phyloP scores from a whole-genome alignment of 768 basidiomycete species.

The Boletus rubescentipes region DNA sequence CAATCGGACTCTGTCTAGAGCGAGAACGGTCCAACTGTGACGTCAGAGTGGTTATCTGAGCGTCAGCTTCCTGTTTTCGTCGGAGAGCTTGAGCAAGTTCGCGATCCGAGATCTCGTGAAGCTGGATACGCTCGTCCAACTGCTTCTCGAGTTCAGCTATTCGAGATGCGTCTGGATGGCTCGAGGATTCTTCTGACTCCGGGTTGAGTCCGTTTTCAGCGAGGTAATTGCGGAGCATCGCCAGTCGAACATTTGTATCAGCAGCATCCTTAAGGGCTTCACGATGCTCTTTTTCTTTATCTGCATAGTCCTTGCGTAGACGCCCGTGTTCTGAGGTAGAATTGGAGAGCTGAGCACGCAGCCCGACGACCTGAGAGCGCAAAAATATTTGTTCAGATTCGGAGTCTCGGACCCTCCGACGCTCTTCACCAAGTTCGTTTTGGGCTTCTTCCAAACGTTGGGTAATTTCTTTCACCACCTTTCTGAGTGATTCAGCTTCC shows the following conservation, averaged over 20 bases:
- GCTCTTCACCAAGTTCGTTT: constrained; percentile 63
- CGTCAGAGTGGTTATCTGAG: constrained; percentile 61
- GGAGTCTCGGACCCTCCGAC: constrained; percentile 57
- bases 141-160: constrained; percentile 76
- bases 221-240: constrained; percentile 81
- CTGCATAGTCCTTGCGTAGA: constrained; percentile 64
- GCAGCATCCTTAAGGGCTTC: constrained; percentile 65
- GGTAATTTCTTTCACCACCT: constrained; percentile 76
- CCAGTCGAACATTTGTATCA: constrained; percentile 70
- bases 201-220: constrained; percentile 83
- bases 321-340: constrained; percentile 68
- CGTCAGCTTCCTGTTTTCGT: constrained; percentile 73
- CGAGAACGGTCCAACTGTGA: constrained; percentile 66
- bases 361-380: constrained; percentile 68
- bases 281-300: constrained; percentile 61
- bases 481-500: constrained; percentile 72
- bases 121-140: constrained; percentile 68
- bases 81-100: constrained; percentile 67
- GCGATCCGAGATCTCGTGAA: constrained; percentile 73
- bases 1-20: constrained; percentile 53
- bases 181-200: constrained; percentile 62
- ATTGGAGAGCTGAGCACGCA: constrained; percentile 71
- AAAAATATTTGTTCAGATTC: constrained; percentile 64
- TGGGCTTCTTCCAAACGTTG: constrained; percentile 71
- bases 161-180: constrained; percentile 36